Evolutionary conservation across 1,284 basidiomycete genomes (phyloP).

Genomic region (Volvariella volvacea): DNA sequence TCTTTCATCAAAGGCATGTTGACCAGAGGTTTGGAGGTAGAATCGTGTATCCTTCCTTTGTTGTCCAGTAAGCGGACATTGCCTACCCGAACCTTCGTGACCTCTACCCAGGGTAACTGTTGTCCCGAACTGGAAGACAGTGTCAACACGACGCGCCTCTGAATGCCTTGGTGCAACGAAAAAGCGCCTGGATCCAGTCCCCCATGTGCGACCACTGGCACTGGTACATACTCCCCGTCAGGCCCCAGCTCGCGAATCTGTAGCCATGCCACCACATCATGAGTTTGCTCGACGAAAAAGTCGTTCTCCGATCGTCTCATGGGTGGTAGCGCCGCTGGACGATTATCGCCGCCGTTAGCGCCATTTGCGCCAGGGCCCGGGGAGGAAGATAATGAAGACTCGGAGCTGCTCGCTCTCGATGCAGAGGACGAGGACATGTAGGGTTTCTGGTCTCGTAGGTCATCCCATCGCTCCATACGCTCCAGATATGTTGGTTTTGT

Average conservation of each 20-base stretch:
- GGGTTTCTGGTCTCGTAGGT: constrained; percentile 68
- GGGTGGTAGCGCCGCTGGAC: constrained; percentile 41
- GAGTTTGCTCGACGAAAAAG: constrained; percentile 82
- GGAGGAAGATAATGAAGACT: constrained; percentile 8
- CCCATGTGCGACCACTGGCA: constrained; percentile 78
- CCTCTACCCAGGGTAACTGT: constrained; percentile 80
- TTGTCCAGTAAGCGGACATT: constrained; percentile 81
- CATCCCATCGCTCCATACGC: constrained; percentile 87
- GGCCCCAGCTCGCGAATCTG: constrained; percentile 85
- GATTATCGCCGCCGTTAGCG: constrained; percentile 18
- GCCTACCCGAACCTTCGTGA: constrained; percentile 75
- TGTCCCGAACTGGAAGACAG: constrained; percentile 86
- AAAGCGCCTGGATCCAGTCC: constrained; percentile 82
- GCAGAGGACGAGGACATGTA: constrained; percentile 12
- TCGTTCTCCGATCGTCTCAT: constrained; percentile 91
- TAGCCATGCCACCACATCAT: constrained; percentile 84
- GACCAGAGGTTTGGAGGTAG: constrained; percentile 58
- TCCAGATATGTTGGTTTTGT: constrained; percentile 78
- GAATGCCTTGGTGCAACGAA: constrained; percentile 88
- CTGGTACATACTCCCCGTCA: constrained; percentile 79
- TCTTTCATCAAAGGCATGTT: constrained; percentile 71
- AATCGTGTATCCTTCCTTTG: constrained; percentile 77
- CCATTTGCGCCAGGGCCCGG: constrained; percentile 24
- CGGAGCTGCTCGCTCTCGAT: not conserved
- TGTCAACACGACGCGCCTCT: constrained; percentile 74